phyloP scores from a whole-genome alignment of 805 yeast species.

The Gaillardinia entomophila region DNA sequence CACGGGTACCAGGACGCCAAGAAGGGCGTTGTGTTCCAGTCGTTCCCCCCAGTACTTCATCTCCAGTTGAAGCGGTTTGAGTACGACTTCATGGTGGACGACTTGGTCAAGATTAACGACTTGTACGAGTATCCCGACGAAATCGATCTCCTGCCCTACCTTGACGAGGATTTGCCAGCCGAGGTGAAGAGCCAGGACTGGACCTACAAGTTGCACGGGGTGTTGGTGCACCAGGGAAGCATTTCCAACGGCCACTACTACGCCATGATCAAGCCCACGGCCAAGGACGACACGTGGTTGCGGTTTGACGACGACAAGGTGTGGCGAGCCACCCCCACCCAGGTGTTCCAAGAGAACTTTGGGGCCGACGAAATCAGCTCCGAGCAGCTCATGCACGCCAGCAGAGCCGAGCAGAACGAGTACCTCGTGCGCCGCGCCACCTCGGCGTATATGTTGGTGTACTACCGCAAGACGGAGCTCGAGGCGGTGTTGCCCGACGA shows the following conservation, averaged over 20 bases:
- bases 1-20: slow-evolving; percentile 92
- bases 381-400: slow-evolving; percentile 43
- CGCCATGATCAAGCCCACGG: slow-evolving; percentile 81
- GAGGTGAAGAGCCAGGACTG: slow-evolving; percentile 50
- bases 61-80: slow-evolving; percentile 92
- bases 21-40: slow-evolving; percentile 89
- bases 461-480: slow-evolving; percentile 61
- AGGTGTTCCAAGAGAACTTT: slow-evolving; percentile 88
- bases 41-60: slow-evolving; percentile 89
- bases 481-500: slow-evolving; percentile 56
- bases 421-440: slow-evolving; percentile 73
- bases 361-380: slow-evolving; percentile 66
- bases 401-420: slow-evolving; percentile 57
- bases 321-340: slow-evolving; percentile 74
- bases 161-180: slow-evolving; percentile 51
- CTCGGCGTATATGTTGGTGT: slow-evolving; percentile 95
- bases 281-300: slow-evolving; percentile 64
- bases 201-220: slow-evolving; percentile 86
- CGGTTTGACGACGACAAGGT: slow-evolving; percentile 95
- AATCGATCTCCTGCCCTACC: slow-evolving; percentile 73
- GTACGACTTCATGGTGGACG: slow-evolving; percentile 85
- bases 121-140: slow-evolving; percentile 82
- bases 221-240: slow-evolving; percentile 92
- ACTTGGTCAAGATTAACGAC: slow-evolving; percentile 86
- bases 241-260: slow-evolving; percentile 95